These are phyloP conservation scores for Kwoniella europaea DNA, from an alignment of 768 basidiomycete species.

Conservation along the genomic window DNA sequence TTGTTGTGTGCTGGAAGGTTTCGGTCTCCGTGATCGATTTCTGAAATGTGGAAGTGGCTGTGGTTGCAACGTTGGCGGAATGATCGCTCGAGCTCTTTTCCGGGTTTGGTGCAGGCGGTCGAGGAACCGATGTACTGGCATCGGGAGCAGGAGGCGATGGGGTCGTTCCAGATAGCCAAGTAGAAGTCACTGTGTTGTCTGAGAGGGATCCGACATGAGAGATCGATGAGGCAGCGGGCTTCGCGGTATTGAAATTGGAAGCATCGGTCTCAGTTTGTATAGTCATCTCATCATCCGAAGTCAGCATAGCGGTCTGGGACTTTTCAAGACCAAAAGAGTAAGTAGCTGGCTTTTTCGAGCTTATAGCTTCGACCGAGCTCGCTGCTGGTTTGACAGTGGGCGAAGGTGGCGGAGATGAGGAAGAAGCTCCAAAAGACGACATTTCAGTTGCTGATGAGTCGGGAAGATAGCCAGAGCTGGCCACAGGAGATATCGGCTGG, in stretches of 20 bases:
- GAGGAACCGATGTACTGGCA: background rate
- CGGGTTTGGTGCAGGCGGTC: background rate
- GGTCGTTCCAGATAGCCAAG: background rate
- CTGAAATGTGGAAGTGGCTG: slow-evolving; percentile 2
- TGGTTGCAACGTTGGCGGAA: background rate
- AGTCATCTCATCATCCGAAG: background rate
- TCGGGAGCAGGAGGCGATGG: background rate
- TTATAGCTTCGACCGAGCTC: background rate
- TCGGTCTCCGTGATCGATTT: background rate
- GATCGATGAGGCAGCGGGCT: background rate
- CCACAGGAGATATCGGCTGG: no score
- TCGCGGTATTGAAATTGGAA: background rate
- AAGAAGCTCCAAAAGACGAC: background rate
- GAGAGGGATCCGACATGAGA: background rate
- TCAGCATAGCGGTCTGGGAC: background rate
- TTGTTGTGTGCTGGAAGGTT: background rate
- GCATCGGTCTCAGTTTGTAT: slow-evolving; percentile 1
- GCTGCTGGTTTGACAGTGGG: background rate
- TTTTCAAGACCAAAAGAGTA: background rate
- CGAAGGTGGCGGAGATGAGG: background rate
- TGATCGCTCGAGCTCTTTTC: background rate
- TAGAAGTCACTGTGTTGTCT: background rate
- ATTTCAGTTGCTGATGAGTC: background rate
- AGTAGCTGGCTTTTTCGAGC: background rate
- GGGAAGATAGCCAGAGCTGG: background rate